Conservation (phyloP, 2,329 filamentous ascomycete species). For the Penicillium vulpinum region DNA sequence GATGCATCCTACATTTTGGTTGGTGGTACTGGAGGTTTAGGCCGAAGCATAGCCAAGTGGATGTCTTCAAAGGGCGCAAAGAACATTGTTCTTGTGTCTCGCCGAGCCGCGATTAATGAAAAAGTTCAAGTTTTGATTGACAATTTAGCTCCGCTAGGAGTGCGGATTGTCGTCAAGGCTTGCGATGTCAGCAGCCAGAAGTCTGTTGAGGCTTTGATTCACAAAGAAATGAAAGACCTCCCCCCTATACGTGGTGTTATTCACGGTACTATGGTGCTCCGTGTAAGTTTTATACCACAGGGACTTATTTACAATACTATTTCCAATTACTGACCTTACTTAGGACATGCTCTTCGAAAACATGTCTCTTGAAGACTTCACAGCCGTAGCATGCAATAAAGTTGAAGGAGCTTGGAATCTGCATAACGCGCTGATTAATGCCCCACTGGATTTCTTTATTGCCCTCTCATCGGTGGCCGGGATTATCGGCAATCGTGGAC, state of each 20-base stretch:
- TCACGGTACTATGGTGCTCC: conserved; percentile 50
- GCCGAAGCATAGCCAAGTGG: conserved; percentile 54
- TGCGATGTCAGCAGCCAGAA: conserved; percentile 35
- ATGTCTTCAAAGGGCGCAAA: conserved; percentile 54
- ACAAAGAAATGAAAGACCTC: conserved; percentile 21
- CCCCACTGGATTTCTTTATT: conserved; percentile 30
- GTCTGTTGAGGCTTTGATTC: conserved; percentile 32
- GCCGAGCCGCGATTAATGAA: conserved; percentile 36
- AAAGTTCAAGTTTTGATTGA: conserved; percentile 20
- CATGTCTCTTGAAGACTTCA: conserved; percentile 31
- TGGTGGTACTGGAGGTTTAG: conserved; percentile 60
- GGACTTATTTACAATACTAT: background rate
- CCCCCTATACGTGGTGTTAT: conserved; percentile 47
- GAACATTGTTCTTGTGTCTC: conserved; percentile 56
- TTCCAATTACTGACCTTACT: conserved; percentile 1
- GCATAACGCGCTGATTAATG: conserved; percentile 23
- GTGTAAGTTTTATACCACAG: conserved; percentile 21
- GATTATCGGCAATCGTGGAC: conserved; percentile 30
- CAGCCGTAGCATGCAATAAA: conserved; percentile 16
- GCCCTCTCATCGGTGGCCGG: conserved; percentile 30
- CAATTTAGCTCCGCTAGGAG: conserved; percentile 16
- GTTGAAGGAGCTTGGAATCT: conserved; percentile 34
- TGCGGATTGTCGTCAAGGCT: conserved; percentile 26
- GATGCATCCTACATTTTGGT: conserved; percentile 52
- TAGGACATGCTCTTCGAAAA: conserved; percentile 35